Base-by-base conservation (phyloP, 225 moss, liverwort and hornwort genomes). In the Anthoceros angustus region DNA sequence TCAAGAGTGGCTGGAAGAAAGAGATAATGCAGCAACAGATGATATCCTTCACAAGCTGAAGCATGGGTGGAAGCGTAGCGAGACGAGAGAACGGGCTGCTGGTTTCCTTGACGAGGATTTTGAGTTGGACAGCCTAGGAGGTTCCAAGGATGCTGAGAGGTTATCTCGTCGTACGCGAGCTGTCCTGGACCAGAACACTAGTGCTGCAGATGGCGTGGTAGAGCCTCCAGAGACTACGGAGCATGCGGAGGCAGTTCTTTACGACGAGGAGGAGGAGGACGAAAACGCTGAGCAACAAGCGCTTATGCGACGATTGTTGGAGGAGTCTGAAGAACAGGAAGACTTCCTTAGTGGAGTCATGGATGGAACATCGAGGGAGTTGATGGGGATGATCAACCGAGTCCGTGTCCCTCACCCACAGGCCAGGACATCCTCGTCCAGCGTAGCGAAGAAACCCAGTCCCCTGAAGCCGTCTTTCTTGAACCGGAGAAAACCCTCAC, bases 1-100 rank as follows among this genome's bases (percentile, higher is more conserved):
- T 55, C 55, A 55, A 55, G 18, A 55, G 55, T 55, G 55, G 55
- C 55, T 55, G 7, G 55, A 15, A 55, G 55, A 55, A 55, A 55
- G 55, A 11, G 55, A 55, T 23, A 18, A 55, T 7, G 55, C 55
- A 9, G 55, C 8, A 7, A 55, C 55, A 18, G 55, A 15, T 55
- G 55, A 55, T n/a, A 9, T 55, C 14, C 55, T 55, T 23, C 15
- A 55, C 55, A 18, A 23, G 55, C 55, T 55, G 55, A 55, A 55
- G 1, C 18, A 55, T 55, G 55, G 55, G n/a, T 55, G 55, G 55
- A 55, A 23, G n/a, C 55, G 55, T 55, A 55, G 23, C 14, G 55
- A 20, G n/a, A 23, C 55, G 4, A 55, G 14, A 20, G 16, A 55
- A 55, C 55, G 55, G 18, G 55, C 18, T 18, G 55, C 18, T 18